Conservation (phyloP, 345 rosid genomes). For the Salix caprea region DNA sequence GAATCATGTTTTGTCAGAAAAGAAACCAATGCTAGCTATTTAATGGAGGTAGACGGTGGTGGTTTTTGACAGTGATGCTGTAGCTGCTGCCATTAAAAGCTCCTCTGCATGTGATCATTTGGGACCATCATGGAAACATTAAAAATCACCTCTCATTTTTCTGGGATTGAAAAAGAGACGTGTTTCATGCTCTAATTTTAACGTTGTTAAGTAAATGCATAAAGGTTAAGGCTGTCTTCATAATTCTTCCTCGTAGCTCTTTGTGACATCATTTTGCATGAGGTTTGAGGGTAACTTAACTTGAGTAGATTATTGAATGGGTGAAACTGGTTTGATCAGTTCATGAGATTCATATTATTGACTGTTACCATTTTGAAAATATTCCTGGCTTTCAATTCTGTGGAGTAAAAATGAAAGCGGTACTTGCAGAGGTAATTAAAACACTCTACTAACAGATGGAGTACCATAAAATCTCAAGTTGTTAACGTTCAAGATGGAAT, state of each 20-base stretch:
- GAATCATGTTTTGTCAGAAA: background rate
- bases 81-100: background rate
- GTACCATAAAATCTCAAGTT: background rate
- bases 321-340: background rate
- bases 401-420: background rate
- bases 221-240: background rate
- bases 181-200: background rate
- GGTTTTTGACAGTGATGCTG: background rate
- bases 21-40: background rate
- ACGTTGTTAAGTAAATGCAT: background rate
- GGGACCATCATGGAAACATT: background rate
- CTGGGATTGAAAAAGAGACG: background rate
- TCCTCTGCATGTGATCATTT: background rate
- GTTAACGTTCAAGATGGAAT: slow-evolving; percentile 8
- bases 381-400: background rate
- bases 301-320: background rate
- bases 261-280: background rate
- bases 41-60: background rate
- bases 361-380: background rate
- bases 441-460: background rate
- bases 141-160: background rate
- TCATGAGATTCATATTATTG: background rate
- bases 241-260: background rate
- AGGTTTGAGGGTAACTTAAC: background rate
- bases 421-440: background rate